A percentile compares a stretch with the other conserved stretches of the same genome.
phyloP scores from a whole-genome alignment of 2,329 filamentous ascomycete genomes.

The Penicillium olsonii region DNA sequence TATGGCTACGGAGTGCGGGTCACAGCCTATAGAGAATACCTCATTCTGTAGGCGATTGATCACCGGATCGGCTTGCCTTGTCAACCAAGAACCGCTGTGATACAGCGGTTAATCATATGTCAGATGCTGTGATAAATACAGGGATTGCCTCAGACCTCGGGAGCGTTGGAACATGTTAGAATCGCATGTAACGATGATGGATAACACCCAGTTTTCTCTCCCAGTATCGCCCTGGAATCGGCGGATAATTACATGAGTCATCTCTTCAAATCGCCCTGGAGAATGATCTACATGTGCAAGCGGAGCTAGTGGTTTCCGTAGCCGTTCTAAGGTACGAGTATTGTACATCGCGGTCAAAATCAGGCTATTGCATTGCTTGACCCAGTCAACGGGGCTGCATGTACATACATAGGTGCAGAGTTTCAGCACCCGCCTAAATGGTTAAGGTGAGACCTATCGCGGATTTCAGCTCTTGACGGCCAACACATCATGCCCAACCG shows the following conservation, averaged over 20 bases:
- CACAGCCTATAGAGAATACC: not conserved
- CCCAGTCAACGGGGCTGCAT: not conserved
- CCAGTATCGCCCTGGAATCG: too few species aligned
- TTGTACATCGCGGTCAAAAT: not conserved
- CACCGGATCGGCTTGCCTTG: not conserved
- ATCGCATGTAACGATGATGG: not conserved
- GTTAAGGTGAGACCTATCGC: not conserved
- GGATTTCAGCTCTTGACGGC: not conserved
- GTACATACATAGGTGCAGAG: not conserved
- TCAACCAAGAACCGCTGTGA: not conserved
- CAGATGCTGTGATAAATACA: not conserved
- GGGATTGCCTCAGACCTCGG: not conserved
- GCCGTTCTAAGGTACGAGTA: not conserved
- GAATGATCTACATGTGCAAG: not conserved
- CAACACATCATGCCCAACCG: not conserved
- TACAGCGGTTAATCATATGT: too few species aligned
- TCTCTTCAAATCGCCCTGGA: too few species aligned
- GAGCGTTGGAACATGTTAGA: too few species aligned
- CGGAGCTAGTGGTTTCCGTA: not conserved
- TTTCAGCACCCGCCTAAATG: slow-evolving; percentile 7
- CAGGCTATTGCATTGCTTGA: not conserved
- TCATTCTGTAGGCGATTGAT: not conserved
- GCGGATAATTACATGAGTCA: slow-evolving; percentile 3
- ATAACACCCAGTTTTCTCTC: not conserved
- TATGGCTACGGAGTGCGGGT: too few species aligned